A percentile compares a stretch with the other conserved stretches of the same genome.
phyloP scores from a whole-genome alignment of 768 basidiomycete genomes.

The Suillus discolor region DNA sequence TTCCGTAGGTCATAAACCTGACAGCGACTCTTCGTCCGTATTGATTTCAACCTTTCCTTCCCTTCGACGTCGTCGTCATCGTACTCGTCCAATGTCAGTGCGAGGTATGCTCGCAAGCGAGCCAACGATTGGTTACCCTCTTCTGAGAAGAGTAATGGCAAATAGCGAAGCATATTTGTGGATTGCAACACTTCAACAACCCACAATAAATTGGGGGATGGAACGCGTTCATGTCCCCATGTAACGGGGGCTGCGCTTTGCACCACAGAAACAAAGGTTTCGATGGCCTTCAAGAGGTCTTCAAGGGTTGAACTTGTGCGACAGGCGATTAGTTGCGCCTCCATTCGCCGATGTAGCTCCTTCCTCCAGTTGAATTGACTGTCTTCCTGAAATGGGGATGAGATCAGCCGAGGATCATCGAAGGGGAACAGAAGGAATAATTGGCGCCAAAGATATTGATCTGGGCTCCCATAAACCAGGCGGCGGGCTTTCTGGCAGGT shows the following conservation, averaged over 20 bases:
- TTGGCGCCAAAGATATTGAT: slow-evolving; percentile 69
- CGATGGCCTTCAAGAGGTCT: slow-evolving; percentile 38
- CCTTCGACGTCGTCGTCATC: slow-evolving; percentile 31
- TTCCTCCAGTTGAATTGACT: slow-evolving; percentile 35
- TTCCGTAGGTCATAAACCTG: slow-evolving; percentile 68
- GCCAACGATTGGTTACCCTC: slow-evolving; percentile 37
- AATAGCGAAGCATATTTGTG: slow-evolving; percentile 38
- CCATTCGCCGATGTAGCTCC: slow-evolving; percentile 44
- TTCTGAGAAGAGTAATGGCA: slow-evolving; percentile 11
- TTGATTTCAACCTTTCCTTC: slow-evolving; percentile 26
- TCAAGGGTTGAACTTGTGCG: slow-evolving; percentile 19
- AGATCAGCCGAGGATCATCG: slow-evolving; percentile 60
- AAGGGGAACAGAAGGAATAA: slow-evolving; percentile 61
- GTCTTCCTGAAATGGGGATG: slow-evolving; percentile 16
- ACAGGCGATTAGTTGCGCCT: slow-evolving; percentile 38
- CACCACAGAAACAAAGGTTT: slow-evolving; percentile 44
- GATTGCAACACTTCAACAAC: slow-evolving; percentile 42
- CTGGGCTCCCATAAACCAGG: slow-evolving; percentile 50
- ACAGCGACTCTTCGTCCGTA: slow-evolving; percentile 52
- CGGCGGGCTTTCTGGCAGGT: slow-evolving; percentile 51
- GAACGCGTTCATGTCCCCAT: slow-evolving; percentile 21
- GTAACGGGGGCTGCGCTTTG: slow-evolving; percentile 35
- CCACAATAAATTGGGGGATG: slow-evolving; percentile 50
- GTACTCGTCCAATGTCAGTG: slow-evolving; percentile 43
- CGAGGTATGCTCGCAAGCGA: slow-evolving; percentile 51